phyloP scores from a whole-genome alignment of 176 grass and related monocot species.

The Bothriochloa decipiens region DNA sequence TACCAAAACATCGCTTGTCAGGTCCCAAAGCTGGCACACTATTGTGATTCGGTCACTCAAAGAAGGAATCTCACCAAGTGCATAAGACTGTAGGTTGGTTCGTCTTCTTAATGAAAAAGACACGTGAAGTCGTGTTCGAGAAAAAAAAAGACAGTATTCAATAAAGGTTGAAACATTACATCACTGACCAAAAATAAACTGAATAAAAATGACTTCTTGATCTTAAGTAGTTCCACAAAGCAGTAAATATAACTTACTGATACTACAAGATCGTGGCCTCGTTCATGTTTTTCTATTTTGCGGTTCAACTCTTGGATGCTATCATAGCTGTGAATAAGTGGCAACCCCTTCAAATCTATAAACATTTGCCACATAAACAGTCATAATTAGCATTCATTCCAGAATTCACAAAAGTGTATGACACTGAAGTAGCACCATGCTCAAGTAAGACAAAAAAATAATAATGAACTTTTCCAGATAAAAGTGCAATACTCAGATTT shows the following conservation, averaged over 20 bases:
- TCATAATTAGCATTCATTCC: conserved; percentile 20
- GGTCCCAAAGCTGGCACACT: conserved; percentile 93
- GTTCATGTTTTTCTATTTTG: conserved; percentile 72
- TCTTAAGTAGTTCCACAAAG: conserved; percentile 37
- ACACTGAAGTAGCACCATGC: conserved; percentile 17
- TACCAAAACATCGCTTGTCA: conserved; percentile 97
- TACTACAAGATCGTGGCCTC: conserved; percentile 83
- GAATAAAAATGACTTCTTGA: conserved; percentile 10
- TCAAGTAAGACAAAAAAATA: neutral
- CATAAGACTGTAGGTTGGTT: conserved; percentile 80
- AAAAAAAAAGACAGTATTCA: conserved; percentile 27
- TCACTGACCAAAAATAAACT: neutral
- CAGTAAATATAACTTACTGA: conserved; percentile 71
- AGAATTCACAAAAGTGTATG: conserved; percentile 13
- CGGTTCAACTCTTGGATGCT: conserved; percentile 96
- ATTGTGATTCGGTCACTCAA: conserved; percentile 87
- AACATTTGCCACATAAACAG: conserved; percentile 8
- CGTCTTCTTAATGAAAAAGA: too few species aligned
- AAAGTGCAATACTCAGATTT: neutral
- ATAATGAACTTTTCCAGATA: neutral
- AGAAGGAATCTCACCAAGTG: conserved; percentile 96
- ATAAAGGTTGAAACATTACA: conserved; percentile 30
- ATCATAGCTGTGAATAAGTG: conserved; percentile 89
- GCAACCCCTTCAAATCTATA: conserved; percentile 79
- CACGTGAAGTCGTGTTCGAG: too few species aligned